These are phyloP conservation scores for Globisporangium nagaii DNA, from an alignment of 352 stramenopile genomes.

Conservation along the genomic window DNA sequence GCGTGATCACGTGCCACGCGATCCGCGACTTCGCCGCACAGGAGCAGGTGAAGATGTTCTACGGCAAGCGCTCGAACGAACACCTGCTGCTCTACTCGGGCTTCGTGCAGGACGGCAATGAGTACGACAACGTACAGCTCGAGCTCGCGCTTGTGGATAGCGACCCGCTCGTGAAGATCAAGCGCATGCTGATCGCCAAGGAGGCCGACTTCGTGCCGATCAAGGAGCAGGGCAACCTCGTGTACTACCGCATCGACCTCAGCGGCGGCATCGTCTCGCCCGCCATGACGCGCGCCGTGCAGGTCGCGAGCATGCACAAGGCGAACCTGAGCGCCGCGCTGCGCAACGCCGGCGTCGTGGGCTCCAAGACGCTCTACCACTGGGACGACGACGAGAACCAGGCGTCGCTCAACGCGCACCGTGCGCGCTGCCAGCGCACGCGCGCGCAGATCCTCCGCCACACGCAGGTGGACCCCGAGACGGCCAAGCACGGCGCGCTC, in stretches of 20 bases:
- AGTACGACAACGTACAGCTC: slow-evolving; percentile 22
- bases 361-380: slow-evolving; percentile 15
- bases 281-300: slow-evolving; percentile 24
- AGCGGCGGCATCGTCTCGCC: slow-evolving; percentile 17
- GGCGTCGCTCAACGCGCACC: slow-evolving; percentile 9
- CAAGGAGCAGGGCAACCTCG: slow-evolving; percentile 9
- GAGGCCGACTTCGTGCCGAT: slow-evolving; percentile 16
- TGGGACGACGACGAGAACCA: slow-evolving; percentile 19
- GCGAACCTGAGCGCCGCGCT: slow-evolving; percentile 24
- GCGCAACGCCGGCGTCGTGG: slow-evolving; percentile 15
- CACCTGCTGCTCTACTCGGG: slow-evolving; percentile 53
- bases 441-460: slow-evolving; percentile 8
- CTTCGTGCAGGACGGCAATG: slow-evolving; percentile 40
- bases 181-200: slow-evolving; percentile 37
- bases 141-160: slow-evolving; percentile 9
- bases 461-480: slow-evolving; percentile 7
- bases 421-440: slow-evolving; percentile 3
- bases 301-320: slow-evolving; percentile 30
- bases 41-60: slow-evolving; percentile 59
- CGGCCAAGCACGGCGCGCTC: slow-evolving; percentile 5
- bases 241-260: slow-evolving; percentile 21
- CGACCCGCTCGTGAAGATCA: slow-evolving; percentile 39
- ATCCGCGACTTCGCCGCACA: slow-evolving; percentile 25
- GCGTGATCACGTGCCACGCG: slow-evolving; percentile 32
- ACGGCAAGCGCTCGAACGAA: slow-evolving; percentile 48